A percentile compares a stretch with the other conserved stretches of the same genome.
These are phyloP conservation scores for Pseudotsuga menziesii DNA, from an alignment of 75 land plant genomes.

Conservation along the genomic window DNA sequence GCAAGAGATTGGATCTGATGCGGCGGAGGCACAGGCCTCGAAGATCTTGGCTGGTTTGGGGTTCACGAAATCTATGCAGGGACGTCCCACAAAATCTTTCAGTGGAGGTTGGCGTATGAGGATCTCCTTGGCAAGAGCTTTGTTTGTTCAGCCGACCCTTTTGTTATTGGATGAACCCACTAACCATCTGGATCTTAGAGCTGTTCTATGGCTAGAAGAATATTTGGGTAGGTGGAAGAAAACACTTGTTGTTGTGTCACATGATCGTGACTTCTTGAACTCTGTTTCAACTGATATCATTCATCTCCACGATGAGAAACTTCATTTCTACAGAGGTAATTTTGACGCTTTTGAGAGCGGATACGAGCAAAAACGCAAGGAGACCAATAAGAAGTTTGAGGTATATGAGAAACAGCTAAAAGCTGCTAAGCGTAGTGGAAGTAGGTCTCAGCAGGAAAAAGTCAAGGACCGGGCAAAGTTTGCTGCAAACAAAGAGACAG, in stretches of 20 bases:
- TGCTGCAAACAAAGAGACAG: conserved; percentile 75
- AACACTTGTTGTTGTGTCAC: conserved; percentile 90
- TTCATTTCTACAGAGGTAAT: conserved; percentile 82
- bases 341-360: conserved; percentile 89
- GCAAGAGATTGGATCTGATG: conserved; percentile 77
- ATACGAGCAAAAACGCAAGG: conserved; percentile 81
- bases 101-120: conserved; percentile 99
- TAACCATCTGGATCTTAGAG: conserved; percentile 62
- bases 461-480: conserved; percentile 84
- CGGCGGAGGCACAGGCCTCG: conserved; percentile 71
- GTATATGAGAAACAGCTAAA: conserved; percentile 76
- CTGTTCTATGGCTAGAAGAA: conserved; percentile 71
- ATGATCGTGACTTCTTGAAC: conserved; percentile 92
- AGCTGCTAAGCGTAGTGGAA: conserved; percentile 74
- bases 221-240: conserved; percentile 84
- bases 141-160: conserved; percentile 92
- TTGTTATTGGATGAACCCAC: conserved; percentile 81
- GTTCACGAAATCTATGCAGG: conserved; percentile 86
- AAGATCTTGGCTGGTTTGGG: conserved; percentile 94
- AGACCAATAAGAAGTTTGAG: conserved; percentile 86
- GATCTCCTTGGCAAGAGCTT: conserved; percentile 89
- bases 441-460: conserved; percentile 78
- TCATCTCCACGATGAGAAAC: conserved; percentile 87
- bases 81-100: conserved; percentile 70
- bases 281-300: conserved; percentile 87